phyloP scores from a whole-genome alignment of 163 green algal genomes.

The Volvox carteri region DNA sequence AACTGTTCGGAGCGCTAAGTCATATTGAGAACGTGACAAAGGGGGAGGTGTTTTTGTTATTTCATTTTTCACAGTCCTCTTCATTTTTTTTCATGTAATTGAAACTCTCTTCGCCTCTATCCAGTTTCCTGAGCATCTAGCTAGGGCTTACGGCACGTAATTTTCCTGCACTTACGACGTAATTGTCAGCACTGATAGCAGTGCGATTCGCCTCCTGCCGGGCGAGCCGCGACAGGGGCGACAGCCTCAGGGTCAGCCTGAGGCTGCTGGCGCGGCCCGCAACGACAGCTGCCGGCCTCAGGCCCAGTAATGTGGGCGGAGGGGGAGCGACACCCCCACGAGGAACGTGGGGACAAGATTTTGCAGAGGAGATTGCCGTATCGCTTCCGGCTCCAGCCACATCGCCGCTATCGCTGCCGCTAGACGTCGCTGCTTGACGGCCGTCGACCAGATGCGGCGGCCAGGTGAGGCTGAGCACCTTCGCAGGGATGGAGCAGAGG shows the following conservation, averaged over 20 bases:
- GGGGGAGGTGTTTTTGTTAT: not conserved
- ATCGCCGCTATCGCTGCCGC: not conserved
- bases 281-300: not conserved
- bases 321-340: not conserved
- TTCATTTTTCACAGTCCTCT: not conserved
- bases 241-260: not conserved
- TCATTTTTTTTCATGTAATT: not conserved
- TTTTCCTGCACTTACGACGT: not conserved
- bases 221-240: not conserved
- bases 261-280: not conserved
- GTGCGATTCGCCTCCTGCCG: no score
- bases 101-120: not conserved
- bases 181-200: not conserved
- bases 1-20: no score
- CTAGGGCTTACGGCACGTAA: not conserved
- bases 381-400: not conserved
- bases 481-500: not conserved
- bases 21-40: no score
- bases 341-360: not conserved
- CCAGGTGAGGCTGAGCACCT: not conserved
- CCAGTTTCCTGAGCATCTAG: not conserved
- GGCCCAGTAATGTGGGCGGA: not conserved
- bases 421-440: not conserved
- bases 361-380: not conserved
- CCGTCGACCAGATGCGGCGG: not conserved